A percentile compares a stretch with the other conserved stretches of the same genome.
Evolutionary conservation across 305 asterid species (phyloP).

Genomic region (Fraxinus velutina): DNA sequence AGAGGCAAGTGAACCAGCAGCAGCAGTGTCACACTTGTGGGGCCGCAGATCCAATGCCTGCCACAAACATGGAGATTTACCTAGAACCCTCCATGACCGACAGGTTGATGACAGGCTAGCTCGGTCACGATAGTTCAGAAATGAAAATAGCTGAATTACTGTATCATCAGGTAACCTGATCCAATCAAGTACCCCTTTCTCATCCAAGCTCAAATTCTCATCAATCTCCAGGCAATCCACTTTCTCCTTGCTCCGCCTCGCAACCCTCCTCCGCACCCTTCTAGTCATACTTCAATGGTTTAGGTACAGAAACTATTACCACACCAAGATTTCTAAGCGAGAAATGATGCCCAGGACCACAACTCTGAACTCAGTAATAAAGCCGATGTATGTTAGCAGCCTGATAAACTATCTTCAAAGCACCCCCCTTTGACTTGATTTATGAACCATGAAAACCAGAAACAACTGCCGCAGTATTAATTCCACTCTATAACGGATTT

Average conservation of each 20-base stretch:
- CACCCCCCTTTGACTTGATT: background rate
- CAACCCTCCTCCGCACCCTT: constrained; percentile 65
- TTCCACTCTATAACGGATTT: background rate
- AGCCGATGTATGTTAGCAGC: background rate
- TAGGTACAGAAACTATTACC: background rate
- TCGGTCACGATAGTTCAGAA: constrained; percentile 76
- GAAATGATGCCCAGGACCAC: background rate
- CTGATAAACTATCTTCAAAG: constrained; percentile 12
- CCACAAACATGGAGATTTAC: constrained; percentile 73
- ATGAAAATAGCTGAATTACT: constrained; percentile 61
- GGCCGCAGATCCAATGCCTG: constrained; percentile 66
- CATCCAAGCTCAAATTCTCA: constrained; percentile 40
- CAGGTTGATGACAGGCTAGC: constrained; percentile 90
- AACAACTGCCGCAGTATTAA: constrained; percentile 1
- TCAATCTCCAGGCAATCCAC: constrained; percentile 43
- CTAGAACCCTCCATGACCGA: constrained; percentile 64
- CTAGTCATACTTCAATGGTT: constrained; percentile 54
- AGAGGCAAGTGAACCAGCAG: constrained; percentile 61
- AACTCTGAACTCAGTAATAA: constrained; percentile 15
- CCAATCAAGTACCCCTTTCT: constrained; percentile 61
- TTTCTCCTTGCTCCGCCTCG: constrained; percentile 51
- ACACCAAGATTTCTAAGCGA: constrained; percentile 14
- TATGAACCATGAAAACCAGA: background rate
- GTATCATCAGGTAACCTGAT: constrained; percentile 76
- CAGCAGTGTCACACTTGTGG: constrained; percentile 55